Evolutionary conservation across 768 basidiomycete species (phyloP).

Genomic region (Collybia sp.): DNA sequence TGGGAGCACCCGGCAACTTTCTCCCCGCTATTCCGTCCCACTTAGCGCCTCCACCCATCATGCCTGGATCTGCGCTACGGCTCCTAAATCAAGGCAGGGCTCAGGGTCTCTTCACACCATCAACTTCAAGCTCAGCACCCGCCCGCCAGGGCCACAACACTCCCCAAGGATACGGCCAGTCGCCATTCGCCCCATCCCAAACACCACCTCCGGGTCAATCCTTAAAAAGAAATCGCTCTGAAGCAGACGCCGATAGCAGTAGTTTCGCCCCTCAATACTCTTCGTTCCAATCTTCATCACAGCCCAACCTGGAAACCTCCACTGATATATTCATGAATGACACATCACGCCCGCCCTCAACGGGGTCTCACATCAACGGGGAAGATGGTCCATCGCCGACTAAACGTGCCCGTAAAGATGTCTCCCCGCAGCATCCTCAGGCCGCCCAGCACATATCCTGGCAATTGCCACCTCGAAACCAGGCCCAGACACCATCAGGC

Average conservation of each 20-base stretch:
- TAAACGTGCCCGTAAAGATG: constrained; percentile 68
- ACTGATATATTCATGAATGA: constrained; percentile 43
- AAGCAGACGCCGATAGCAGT: constrained; percentile 53
- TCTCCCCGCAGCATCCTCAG: constrained; percentile 23
- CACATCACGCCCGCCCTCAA: constrained; percentile 47
- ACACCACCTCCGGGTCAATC: constrained; percentile 45
- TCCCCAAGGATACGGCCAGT: constrained; percentile 39
- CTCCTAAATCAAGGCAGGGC: constrained; percentile 82
- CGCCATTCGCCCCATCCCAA: constrained; percentile 43
- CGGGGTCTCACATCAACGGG: constrained; percentile 42
- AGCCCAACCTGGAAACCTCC: constrained; percentile 21
- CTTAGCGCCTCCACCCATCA: constrained; percentile 79
- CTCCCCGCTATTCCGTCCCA: constrained; percentile 39
- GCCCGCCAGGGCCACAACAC: constrained; percentile 46
- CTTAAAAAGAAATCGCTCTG: constrained; percentile 61
- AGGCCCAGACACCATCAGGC: constrained; percentile 22
- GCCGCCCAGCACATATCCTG: constrained; percentile 27
- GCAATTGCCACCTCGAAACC: constrained; percentile 24
- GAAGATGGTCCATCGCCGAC: constrained; percentile 64
- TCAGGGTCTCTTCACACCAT: constrained; percentile 82
- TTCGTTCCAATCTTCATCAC: constrained; percentile 14
- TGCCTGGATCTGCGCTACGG: constrained; percentile 83
- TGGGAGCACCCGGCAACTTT: constrained; percentile 43
- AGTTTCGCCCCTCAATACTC: constrained; percentile 15
- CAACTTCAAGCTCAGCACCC: constrained; percentile 55